phyloP scores from a whole-genome alignment of 2,329 filamentous ascomycete species.

The Colletotrichum gigasporum region DNA sequence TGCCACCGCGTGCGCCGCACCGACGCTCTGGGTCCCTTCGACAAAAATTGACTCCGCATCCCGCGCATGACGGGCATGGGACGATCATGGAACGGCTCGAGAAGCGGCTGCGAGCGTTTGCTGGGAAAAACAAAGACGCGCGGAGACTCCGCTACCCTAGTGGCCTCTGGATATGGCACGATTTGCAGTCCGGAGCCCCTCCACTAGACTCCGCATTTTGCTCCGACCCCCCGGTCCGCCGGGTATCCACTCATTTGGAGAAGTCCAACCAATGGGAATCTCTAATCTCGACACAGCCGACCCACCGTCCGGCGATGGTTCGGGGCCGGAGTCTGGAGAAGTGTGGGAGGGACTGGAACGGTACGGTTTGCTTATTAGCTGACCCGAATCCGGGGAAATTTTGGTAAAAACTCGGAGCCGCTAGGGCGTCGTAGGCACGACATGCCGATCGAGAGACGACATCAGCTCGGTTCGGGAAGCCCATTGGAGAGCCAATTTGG shows the following conservation, averaged over 20 bases:
- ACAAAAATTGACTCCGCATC: neutral
- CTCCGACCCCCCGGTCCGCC: conserved; percentile 3
- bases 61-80: neutral
- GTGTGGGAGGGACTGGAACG: neutral
- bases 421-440: neutral
- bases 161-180: neutral
- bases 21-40: neutral
- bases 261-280: conserved; percentile 3
- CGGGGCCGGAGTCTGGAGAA: conserved; percentile 17
- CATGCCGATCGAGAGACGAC: neutral
- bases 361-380: neutral
- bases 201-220: conserved; percentile 31
- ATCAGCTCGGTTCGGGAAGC: conserved; percentile 1
- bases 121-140: neutral
- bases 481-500: neutral
- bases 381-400: conserved; percentile 18
- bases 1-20: neutral
- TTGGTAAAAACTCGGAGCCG: neutral
- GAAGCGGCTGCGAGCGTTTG: neutral
- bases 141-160: conserved; percentile 30
- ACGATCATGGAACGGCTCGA: neutral
- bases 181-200: conserved; percentile 13
- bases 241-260: neutral
- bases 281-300: too few species aligned
- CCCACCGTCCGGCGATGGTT: neutral